Conservation (phyloP, 1,139 yeast species). For the Debaryomycetaceae sp. region DNA sequence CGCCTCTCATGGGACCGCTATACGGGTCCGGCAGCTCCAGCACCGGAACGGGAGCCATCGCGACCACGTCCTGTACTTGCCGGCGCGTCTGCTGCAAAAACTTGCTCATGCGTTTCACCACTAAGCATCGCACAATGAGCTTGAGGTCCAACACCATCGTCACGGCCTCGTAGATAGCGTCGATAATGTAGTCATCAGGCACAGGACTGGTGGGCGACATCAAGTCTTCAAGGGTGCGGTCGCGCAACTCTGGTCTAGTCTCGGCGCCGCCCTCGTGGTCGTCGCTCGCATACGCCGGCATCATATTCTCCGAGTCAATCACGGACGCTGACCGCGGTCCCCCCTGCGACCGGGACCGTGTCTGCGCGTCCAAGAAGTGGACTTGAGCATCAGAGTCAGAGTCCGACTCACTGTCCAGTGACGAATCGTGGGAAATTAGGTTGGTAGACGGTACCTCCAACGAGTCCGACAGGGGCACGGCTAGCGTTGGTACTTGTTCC, state of each 20-base stretch:
- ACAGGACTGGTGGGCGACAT: conserved; percentile 42
- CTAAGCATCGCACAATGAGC: conserved; percentile 49
- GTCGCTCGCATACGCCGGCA: conserved; percentile 1
- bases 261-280: conserved; percentile 2
- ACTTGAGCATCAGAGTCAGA: too few species aligned
- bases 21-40: too few species aligned
- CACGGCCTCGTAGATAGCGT: conserved; percentile 48
- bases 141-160: conserved; percentile 54
- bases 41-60: too few species aligned
- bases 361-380: conserved; percentile 20
- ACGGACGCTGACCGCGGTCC: conserved; percentile 29
- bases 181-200: conserved; percentile 45
- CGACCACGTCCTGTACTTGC: too few species aligned
- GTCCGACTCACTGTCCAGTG: conserved; percentile 12
- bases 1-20: too few species aligned
- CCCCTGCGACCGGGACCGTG: conserved; percentile 8
- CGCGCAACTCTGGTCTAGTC: background rate
- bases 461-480: conserved; percentile 9
- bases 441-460: background rate
- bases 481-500: too few species aligned
- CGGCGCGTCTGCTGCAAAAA: conserved; percentile 25
- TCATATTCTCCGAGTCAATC: conserved; percentile 17
- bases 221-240: conserved; percentile 37
- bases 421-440: background rate
- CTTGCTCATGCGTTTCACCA: conserved; percentile 47